Conservation (phyloP, 1,139 yeast genomes). For the Pichia sp. region DNA sequence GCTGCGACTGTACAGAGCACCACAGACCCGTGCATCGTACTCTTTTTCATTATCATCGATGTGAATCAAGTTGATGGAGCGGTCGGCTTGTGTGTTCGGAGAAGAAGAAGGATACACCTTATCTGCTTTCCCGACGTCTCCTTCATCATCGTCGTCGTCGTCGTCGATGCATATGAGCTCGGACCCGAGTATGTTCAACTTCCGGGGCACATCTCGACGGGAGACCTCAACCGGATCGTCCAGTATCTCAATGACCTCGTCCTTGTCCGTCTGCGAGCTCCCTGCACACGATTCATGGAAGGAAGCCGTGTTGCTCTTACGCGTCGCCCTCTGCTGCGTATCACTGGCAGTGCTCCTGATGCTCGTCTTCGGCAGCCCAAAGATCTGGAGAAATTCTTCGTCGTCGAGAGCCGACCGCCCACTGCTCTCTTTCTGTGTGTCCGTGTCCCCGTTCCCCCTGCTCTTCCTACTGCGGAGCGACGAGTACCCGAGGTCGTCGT, state of each 20-base stretch:
- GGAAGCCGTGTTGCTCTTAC: not conserved
- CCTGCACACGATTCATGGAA: not conserved
- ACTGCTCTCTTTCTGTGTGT: not conserved
- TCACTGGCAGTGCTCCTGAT: not conserved
- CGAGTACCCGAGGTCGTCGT: not conserved
- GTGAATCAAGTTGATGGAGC: not conserved
- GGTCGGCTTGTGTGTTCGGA: not conserved
- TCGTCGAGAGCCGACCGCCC: not conserved
- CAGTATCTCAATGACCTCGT: not conserved
- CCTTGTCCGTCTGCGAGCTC: not conserved
- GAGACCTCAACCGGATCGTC: not conserved
- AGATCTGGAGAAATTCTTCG: slow-evolving; percentile 1
- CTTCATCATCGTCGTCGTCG: not conserved
- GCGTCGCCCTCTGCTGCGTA: not conserved
- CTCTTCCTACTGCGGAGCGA: not conserved
- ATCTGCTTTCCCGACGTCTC: not conserved
- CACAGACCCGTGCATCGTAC: not conserved
- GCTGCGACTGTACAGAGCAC: not conserved
- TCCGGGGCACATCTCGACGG: not conserved
- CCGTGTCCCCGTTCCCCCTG: not conserved
- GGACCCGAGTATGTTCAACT: not conserved
- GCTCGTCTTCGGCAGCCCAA: slow-evolving; percentile 1
- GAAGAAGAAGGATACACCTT: slow-evolving; percentile 8
- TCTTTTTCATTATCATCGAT: not conserved
- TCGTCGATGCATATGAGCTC: slow-evolving; percentile 6